Base-by-base conservation (phyloP, 169 alveolate genomes). In the Cryptosporidium andersoni region DNA sequence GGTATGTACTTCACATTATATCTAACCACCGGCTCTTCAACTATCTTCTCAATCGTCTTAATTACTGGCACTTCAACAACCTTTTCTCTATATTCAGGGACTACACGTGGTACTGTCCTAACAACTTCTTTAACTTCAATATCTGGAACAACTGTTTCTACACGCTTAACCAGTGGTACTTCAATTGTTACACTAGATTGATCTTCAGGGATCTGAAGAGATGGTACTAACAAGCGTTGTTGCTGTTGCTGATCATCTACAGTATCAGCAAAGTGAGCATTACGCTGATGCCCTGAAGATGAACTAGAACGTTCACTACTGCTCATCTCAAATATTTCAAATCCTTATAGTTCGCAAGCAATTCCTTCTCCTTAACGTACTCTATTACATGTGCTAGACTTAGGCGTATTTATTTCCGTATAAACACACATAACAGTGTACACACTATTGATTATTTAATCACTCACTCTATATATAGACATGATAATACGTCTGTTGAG, bases 21-120 rank as follows among this genome's bases (percentile, higher is more conserved):
- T 56, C 92, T 92, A 39, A 85, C 81, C 48, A 89, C 82, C 3
- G 95, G 95, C 12, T 91, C 93, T 65, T 92, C 95, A 4, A 91
- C 90, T 37, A 92, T 90, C 82, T 92, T 91, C 80, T 92, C 95
- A n/a, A 92, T 92, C 43, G 82, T 89, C 66, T 91, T 91, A 65
- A 92, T 92, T 66, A 91, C 95, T 6, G 95, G 95, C 11, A 92
- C 94, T 55, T 92, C 95, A 52, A 92, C 93, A 58, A 92, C 95
- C 93, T 90, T 92, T 66, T 92, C 95, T 40, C 90, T 90, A 51
- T 80, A 88, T 80, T 92, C 94, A 16, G 94, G 91, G 47, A 89
- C 90, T 56, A 90, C 89, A 64, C 91, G 91, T 66, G 95, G 95
- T 60, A 91, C 95, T 89, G 92, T 92, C 51, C 90, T 89, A 47